Evolutionary conservation across 495 filamentous ascomycete genomes (phyloP).

Genomic region (Barbatosphaeria neglecta): DNA sequence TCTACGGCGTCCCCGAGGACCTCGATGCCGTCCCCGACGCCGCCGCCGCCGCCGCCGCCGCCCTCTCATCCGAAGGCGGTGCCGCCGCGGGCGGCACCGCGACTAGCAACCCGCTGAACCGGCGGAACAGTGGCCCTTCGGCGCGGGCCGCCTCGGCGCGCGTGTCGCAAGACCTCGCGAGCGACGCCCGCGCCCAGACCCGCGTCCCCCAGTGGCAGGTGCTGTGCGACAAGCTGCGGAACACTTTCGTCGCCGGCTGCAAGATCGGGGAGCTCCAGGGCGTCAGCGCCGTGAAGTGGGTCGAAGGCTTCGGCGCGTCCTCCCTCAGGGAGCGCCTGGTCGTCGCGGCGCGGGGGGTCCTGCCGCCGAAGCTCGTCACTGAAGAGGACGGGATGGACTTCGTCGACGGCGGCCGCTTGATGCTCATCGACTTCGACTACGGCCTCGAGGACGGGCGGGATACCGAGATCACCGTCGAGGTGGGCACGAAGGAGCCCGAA

Average conservation of each 20-base stretch:
- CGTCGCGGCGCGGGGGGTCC: slow-evolving; percentile 64
- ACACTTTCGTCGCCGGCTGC: slow-evolving; percentile 49
- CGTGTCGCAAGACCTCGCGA: slow-evolving; percentile 19
- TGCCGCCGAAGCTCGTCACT: slow-evolving; percentile 42
- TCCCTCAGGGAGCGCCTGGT: slow-evolving; percentile 50
- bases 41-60: slow-evolving; percentile 5
- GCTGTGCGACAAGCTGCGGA: slow-evolving; percentile 52
- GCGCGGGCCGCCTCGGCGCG: slow-evolving; percentile 20
- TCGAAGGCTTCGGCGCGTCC: slow-evolving; percentile 34
- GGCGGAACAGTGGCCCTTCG: slow-evolving; percentile 30
- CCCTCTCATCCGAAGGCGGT: slow-evolving; percentile 13
- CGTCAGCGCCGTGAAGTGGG: slow-evolving; percentile 51
- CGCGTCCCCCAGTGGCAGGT: slow-evolving; percentile 57
- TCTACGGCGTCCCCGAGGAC: slow-evolving; percentile 69
- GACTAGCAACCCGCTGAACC: slow-evolving; percentile 12
- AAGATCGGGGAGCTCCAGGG: slow-evolving; percentile 45
- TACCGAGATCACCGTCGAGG: slow-evolving; percentile 54
- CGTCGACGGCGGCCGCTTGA: slow-evolving; percentile 72
- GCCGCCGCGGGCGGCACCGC: slow-evolving; percentile 11
- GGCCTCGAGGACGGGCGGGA: slow-evolving; percentile 40
- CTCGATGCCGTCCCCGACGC: slow-evolving; percentile 44
- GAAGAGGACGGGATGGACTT: slow-evolving; percentile 65
- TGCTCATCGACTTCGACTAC: slow-evolving; percentile 65
- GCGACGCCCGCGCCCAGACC: slow-evolving; percentile 12
- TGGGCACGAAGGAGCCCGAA: slow-evolving; percentile 59